These are phyloP conservation scores for Pythium rishiriense DNA, from an alignment of 352 stramenopile species.

Conservation along the genomic window DNA sequence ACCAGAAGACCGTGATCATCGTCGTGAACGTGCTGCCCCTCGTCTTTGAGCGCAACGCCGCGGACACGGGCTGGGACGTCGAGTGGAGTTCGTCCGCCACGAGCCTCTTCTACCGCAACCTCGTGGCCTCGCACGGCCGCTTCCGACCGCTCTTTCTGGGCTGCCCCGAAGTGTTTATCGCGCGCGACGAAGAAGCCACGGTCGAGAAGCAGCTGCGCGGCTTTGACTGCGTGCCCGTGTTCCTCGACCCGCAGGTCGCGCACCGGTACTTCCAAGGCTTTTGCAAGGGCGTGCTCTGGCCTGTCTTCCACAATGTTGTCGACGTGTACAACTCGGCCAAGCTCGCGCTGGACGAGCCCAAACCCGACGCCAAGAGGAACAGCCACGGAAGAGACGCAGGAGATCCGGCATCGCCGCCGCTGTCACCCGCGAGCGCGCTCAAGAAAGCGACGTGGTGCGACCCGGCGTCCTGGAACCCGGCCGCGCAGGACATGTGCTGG, in stretches of 20 bases:
- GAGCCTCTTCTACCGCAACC: slow-evolving; percentile 75
- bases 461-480: slow-evolving; percentile 77
- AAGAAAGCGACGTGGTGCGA: slow-evolving; percentile 43
- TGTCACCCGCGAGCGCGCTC: background rate
- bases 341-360: slow-evolving; percentile 54
- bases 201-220: slow-evolving; percentile 77
- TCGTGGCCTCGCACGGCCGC: slow-evolving; percentile 49
- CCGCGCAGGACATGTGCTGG: slow-evolving; percentile 77
- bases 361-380: background rate
- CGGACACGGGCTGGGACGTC: slow-evolving; percentile 50
- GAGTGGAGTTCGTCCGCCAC: slow-evolving; percentile 75
- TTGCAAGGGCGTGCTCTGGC: slow-evolving; percentile 98
- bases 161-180: slow-evolving; percentile 74
- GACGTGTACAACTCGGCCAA: slow-evolving; percentile 93
- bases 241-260: slow-evolving; percentile 87
- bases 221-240: slow-evolving; percentile 96
- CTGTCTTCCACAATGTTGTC: slow-evolving; percentile 96
- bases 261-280: slow-evolving; percentile 92
- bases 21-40: slow-evolving; percentile 81
- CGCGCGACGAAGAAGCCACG: slow-evolving; percentile 51
- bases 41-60: slow-evolving; percentile 58
- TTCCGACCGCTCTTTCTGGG: slow-evolving; percentile 71
- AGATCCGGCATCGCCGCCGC: background rate
- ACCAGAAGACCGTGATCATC: slow-evolving; percentile 64
- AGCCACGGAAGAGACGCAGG: background rate